Percentiles rank a stretch among this genome's conserved stretches.
These are phyloP conservation scores for Sporothrix sp. DNA, from an alignment of 2,329 filamentous ascomycete genomes.

Conservation along the genomic window DNA sequence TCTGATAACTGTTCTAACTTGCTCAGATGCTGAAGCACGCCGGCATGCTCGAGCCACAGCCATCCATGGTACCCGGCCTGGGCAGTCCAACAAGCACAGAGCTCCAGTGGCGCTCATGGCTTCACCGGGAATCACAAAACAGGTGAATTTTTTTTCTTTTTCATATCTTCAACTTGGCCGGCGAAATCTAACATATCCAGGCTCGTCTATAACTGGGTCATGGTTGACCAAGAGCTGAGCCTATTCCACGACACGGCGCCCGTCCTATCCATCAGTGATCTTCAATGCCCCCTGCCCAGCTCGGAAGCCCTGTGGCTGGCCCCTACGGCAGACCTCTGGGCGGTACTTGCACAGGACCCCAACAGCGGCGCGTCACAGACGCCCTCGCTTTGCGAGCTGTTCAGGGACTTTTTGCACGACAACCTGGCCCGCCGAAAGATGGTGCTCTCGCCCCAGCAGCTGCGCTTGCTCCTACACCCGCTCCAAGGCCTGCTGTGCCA, in stretches of 20 bases:
- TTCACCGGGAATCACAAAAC: conserved; percentile 53
- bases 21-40: conserved; percentile 57
- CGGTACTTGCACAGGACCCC: conserved; percentile 46
- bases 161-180: no score
- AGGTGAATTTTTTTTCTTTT: conserved; percentile 34
- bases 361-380: conserved; percentile 46
- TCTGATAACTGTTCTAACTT: not conserved
- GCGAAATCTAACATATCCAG: conserved; percentile 34
- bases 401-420: conserved; percentile 58
- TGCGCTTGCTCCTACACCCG: conserved; percentile 59
- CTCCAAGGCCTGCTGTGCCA: conserved; percentile 57
- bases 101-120: conserved; percentile 54
- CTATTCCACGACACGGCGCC: conserved; percentile 55
- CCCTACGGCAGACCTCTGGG: conserved; percentile 49
- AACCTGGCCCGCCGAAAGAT: conserved; percentile 42
- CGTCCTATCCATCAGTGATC: conserved; percentile 54
- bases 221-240: conserved; percentile 62
- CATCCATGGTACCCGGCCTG: conserved; percentile 34
- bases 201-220: conserved; percentile 65
- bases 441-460: conserved; percentile 41
- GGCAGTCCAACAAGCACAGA: conserved; percentile 34
- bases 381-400: conserved; percentile 53
- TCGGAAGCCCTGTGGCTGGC: conserved; percentile 55
- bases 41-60: conserved; percentile 50
- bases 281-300: conserved; percentile 53